A percentile compares a stretch with the other conserved stretches of the same genome.
phyloP scores from a whole-genome alignment of 2,329 filamentous ascomycete genomes.

The Penicillium corylophilum region DNA sequence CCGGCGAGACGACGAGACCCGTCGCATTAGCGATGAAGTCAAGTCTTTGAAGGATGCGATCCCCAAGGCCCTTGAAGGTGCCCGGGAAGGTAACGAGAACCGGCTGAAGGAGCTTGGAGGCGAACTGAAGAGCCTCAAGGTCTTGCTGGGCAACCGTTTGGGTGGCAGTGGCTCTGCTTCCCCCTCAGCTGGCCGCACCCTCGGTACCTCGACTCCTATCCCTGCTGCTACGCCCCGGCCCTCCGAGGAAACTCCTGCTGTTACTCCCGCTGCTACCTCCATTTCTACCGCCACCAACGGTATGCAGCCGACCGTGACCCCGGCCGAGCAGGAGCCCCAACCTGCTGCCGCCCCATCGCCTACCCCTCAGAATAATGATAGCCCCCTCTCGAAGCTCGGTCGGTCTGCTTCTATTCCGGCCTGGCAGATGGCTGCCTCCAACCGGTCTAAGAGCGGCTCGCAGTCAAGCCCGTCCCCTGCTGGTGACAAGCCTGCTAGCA shows the following conservation, averaged over 20 bases:
- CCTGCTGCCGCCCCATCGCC: constrained; percentile 26
- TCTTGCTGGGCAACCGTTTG: constrained; percentile 69
- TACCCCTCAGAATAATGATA: constrained; percentile 37
- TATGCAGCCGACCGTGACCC: constrained; percentile 28
- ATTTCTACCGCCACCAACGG: constrained; percentile 27
- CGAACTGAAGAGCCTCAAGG: constrained; percentile 91
- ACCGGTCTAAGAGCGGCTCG: constrained; percentile 44
- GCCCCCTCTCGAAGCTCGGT: constrained; percentile 51
- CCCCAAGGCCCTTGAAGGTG: constrained; percentile 81
- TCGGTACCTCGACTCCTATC: constrained; percentile 25
- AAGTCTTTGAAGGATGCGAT: constrained; percentile 78
- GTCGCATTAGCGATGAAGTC: constrained; percentile 83
- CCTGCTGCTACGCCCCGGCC: constrained; percentile 23
- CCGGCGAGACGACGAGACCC: constrained; percentile 81
- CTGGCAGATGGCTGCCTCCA: constrained; percentile 74
- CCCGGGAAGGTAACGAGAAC: constrained; percentile 79
- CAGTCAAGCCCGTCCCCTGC: constrained; percentile 26
- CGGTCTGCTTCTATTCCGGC: constrained; percentile 69
- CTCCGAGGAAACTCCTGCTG: neutral
- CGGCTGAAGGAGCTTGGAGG: constrained; percentile 79
- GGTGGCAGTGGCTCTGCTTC: constrained; percentile 35
- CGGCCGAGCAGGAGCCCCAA: constrained; percentile 29
- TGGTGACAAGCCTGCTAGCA: constrained; percentile 20
- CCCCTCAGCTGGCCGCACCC: constrained; percentile 33
- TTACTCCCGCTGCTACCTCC: constrained; percentile 20